phyloP scores from a whole-genome alignment of 257 asterid genomes.

The Buddleja alternifolia region DNA sequence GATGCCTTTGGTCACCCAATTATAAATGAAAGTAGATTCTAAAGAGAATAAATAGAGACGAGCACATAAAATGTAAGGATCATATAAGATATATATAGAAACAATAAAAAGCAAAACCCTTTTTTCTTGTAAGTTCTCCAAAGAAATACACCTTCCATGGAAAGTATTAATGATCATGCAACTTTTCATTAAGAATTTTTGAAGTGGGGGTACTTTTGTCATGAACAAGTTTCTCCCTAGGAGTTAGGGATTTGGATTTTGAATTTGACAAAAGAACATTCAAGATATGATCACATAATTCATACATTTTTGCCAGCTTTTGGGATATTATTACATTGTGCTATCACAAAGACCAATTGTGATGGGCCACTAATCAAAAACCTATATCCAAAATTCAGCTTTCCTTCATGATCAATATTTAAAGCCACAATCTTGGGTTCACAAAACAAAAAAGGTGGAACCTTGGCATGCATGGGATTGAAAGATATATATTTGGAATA shows the following conservation, averaged over 20 bases:
- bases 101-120: slow-evolving; percentile 44
- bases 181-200: slow-evolving; percentile 59
- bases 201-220: slow-evolving; percentile 61
- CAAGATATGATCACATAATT: slow-evolving; percentile 29
- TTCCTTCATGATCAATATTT: slow-evolving; percentile 3
- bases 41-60: neutral
- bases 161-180: slow-evolving; percentile 66
- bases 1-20: slow-evolving; percentile 40
- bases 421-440: slow-evolving; percentile 19
- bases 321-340: slow-evolving; percentile 33
- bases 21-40: slow-evolving; percentile 62
- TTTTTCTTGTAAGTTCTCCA: slow-evolving; percentile 38
- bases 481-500: no score
- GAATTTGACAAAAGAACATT: slow-evolving; percentile 29
- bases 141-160: slow-evolving; percentile 40
- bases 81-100: slow-evolving; percentile 27
- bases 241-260: slow-evolving; percentile 57
- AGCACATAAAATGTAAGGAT: slow-evolving; percentile 38
- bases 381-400: slow-evolving; percentile 26
- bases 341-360: slow-evolving; percentile 21
- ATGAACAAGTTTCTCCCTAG: slow-evolving; percentile 64
- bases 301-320: slow-evolving; percentile 42
- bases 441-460: slow-evolving; percentile 16
- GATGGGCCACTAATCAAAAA: slow-evolving; percentile 35
- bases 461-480: no score